These are phyloP conservation scores for Lithohypha guttulata DNA, from an alignment of 2,329 filamentous ascomycete genomes.

Conservation along the genomic window DNA sequence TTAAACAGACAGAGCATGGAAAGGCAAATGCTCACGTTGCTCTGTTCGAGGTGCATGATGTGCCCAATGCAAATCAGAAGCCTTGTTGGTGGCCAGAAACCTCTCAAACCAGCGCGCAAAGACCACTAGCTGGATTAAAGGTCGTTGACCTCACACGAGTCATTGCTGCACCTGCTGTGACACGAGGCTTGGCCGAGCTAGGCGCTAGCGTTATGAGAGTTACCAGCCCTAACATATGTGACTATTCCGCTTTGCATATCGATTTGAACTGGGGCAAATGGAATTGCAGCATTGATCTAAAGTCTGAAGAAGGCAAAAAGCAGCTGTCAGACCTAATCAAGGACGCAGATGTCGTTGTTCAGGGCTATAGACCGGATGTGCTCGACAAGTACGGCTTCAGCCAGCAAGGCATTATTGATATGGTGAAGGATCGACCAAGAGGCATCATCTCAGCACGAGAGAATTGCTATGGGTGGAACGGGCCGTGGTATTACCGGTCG, in stretches of 20 bases:
- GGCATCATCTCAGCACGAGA: conserved; percentile 41
- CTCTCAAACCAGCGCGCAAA: conserved; percentile 23
- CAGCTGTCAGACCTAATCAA: conserved; percentile 34
- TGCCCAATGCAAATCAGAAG: conserved; percentile 10
- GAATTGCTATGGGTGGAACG: conserved; percentile 42
- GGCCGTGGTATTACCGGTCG: conserved; percentile 35
- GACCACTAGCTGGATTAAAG: conserved; percentile 37
- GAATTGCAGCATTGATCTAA: conserved; percentile 46
- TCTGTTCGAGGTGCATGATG: conserved; percentile 30
- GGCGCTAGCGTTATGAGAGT: conserved; percentile 40
- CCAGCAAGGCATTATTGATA: conserved; percentile 30
- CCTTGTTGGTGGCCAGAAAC: conserved; percentile 15
- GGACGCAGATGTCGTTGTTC: conserved; percentile 44
- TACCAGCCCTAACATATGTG: conserved; percentile 32
- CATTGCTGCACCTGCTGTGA: conserved; percentile 36
- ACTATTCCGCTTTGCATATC: conserved; percentile 52
- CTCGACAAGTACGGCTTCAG: conserved; percentile 53
- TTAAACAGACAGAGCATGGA: conserved; percentile 30
- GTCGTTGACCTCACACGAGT: conserved; percentile 40
- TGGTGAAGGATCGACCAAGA: conserved; percentile 31
- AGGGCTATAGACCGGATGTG: conserved; percentile 41
- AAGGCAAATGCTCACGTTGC: conserved; percentile 33
- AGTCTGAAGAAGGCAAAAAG: conserved; percentile 30
- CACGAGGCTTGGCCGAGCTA: conserved; percentile 33
- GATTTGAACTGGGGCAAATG: conserved; percentile 65